Conservation (phyloP, 2,329 filamentous ascomycete genomes). For the Colletotrichum orchidophilum region DNA sequence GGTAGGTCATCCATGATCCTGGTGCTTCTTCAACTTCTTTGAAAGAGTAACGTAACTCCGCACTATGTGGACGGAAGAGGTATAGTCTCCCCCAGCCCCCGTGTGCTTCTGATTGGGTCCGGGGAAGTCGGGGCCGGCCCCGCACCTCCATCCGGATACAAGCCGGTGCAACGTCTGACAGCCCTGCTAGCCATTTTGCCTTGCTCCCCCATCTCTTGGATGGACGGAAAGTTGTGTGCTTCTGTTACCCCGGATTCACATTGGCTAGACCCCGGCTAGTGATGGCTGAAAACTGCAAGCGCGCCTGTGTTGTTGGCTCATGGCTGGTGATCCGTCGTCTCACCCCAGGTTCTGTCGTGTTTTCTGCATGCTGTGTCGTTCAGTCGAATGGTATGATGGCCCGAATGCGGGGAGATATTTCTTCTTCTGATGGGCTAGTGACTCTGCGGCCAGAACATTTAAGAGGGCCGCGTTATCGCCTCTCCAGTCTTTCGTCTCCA, state of each 20-base stretch:
- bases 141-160: background rate
- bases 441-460: conserved; percentile 7
- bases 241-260: conserved; percentile 22
- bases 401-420: conserved; percentile 25
- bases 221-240: background rate
- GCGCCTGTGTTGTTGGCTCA: conserved; percentile 14
- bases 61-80: background rate
- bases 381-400: conserved; percentile 5
- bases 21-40: background rate
- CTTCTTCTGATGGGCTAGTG: background rate
- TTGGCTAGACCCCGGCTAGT: conserved; percentile 3
- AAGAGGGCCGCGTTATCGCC: conserved; percentile 26
- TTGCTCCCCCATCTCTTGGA: background rate
- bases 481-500: conserved; percentile 29
- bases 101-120: conserved; percentile 4
- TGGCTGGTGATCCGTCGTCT: background rate
- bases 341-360: conserved; percentile 6
- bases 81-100: conserved; percentile 6
- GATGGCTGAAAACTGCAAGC: conserved; percentile 11
- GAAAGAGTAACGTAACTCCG: conserved; percentile 5
- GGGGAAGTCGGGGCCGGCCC: conserved; percentile 31
- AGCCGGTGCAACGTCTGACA: conserved; percentile 15
- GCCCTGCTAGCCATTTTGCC: background rate
- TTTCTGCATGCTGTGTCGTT: background rate
- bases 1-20: background rate